Base-by-base conservation (phyloP, 192 early-diverging fungal species). In the Ramicandelaber brevisporus region DNA sequence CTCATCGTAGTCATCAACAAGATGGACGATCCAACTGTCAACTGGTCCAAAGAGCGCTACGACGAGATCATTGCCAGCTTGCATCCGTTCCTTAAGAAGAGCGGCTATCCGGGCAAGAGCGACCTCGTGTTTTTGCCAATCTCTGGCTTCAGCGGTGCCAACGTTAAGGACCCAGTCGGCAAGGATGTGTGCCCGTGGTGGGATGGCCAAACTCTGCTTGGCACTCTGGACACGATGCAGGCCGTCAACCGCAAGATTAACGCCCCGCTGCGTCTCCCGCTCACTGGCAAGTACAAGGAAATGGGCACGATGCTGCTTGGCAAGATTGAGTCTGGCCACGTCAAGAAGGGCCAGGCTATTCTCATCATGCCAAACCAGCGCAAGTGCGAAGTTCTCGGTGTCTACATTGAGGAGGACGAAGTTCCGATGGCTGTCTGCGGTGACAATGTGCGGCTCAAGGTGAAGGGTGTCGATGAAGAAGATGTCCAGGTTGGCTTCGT, bases 21-120 rank as follows among this genome's bases (percentile, higher is more conserved):
- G 69, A 99, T 99, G 93, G 93, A 99, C 43, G 93, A 99, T 40
- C 64, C 75, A 9, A 99, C 93, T 5, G 93, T 99, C 21, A 31
- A 49, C 26, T 99, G 89, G 89, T 57, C 68, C 45, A 75, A 93
- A 65, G 76, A 56, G 30, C 55, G 78, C 37, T 99, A 88, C 49
- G 83, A 96, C 47, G 89, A 99, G 38, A 71, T 71, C 47, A 50
- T 78, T 21, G 19, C 38, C 27, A 96, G 89, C 44, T 55, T 93
- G 20, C 43, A 68, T 27, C 84, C 84, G 11, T 99, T 90, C 71
- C 54, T 99, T 43, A 86, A 77, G 59, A 47, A 45, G 11, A 74
- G 70, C 36, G 89, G 93, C 7, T 99, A 75, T 56, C 80, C 77
- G 44, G 67, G 70, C 34, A 84, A 74, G 60, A 32, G 47, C 30